A percentile compares a stretch with the other conserved stretches of the same genome.
These are phyloP conservation scores for Paecilomyces variotii DNA, from an alignment of 2,329 filamentous ascomycete species.

Conservation along the genomic window DNA sequence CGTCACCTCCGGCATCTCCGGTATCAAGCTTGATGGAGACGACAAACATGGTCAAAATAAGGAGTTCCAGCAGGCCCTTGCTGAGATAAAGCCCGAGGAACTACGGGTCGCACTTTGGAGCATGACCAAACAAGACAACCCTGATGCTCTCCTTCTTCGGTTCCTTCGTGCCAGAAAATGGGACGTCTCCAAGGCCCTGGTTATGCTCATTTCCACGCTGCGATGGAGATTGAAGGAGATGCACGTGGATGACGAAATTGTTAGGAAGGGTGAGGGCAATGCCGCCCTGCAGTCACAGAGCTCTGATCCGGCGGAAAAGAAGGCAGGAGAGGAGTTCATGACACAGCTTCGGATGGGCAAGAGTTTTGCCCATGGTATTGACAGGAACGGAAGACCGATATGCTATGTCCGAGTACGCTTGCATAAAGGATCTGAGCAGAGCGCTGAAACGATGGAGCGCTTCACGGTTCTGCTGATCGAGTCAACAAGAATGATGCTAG, in stretches of 20 bases:
- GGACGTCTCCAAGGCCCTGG: slow-evolving; percentile 85
- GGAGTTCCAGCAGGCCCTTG: slow-evolving; percentile 74
- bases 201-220: slow-evolving; percentile 93
- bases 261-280: slow-evolving; percentile 63
- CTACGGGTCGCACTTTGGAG: slow-evolving; percentile 78
- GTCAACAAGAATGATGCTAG: slow-evolving; percentile 76
- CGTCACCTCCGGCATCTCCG: slow-evolving; percentile 31
- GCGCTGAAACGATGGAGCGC: slow-evolving; percentile 70
- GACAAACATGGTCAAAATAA: slow-evolving; percentile 93
- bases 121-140: slow-evolving; percentile 93
- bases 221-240: slow-evolving; percentile 79
- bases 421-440: slow-evolving; percentile 76
- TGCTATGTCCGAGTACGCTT: slow-evolving; percentile 77
- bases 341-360: slow-evolving; percentile 82
- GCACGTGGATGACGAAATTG: slow-evolving; percentile 83
- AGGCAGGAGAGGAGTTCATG: slow-evolving; percentile 68
- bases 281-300: slow-evolving; percentile 56
- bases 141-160: slow-evolving; percentile 72
- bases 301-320: slow-evolving; percentile 54
- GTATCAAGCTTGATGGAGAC: slow-evolving; percentile 47
- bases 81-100: slow-evolving; percentile 63
- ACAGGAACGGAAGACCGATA: slow-evolving; percentile 77
- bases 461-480: slow-evolving; percentile 95
- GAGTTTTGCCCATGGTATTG: slow-evolving; percentile 80
- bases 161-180: slow-evolving; percentile 89